Percentiles rank a stretch among this genome's conserved stretches.
Evolutionary conservation across 768 basidiomycete genomes (phyloP).

Genomic region (Mycena polygramma): DNA sequence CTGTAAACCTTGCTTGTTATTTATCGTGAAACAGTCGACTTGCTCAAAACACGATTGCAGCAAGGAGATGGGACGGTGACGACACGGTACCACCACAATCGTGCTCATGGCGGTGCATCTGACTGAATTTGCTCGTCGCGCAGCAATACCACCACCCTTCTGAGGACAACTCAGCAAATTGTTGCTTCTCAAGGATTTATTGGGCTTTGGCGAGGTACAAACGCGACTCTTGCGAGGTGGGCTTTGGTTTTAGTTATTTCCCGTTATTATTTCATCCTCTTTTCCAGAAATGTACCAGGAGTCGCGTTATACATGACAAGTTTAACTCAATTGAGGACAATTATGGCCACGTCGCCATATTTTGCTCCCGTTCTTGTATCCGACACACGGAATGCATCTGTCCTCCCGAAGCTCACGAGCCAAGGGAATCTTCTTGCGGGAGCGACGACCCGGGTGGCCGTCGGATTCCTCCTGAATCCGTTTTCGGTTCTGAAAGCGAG

Average conservation of each 20-base stretch:
- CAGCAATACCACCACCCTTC: slow-evolving; percentile 57
- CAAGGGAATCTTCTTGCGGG: slow-evolving; percentile 91
- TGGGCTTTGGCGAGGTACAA: slow-evolving; percentile 92
- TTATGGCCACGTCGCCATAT: slow-evolving; percentile 79
- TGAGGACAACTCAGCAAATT: slow-evolving; percentile 68
- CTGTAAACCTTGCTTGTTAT: background rate
- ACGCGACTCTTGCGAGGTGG: slow-evolving; percentile 81
- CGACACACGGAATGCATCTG: slow-evolving; percentile 55
- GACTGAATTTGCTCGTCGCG: slow-evolving; percentile 11
- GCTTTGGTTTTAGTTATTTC: slow-evolving; percentile 20
- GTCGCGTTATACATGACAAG: slow-evolving; percentile 93
- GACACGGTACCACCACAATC: slow-evolving; percentile 48
- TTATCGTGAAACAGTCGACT: slow-evolving; percentile 69
- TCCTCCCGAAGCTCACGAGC: slow-evolving; percentile 77
- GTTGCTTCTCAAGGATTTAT: slow-evolving; percentile 70
- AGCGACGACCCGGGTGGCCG: slow-evolving; percentile 81
- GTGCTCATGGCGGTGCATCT: background rate
- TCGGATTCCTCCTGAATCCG: slow-evolving; percentile 90
- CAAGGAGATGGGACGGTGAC: slow-evolving; percentile 71
- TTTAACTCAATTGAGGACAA: slow-evolving; percentile 83
- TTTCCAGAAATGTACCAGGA: slow-evolving; percentile 87
- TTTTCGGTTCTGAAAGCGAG: slow-evolving; percentile 93
- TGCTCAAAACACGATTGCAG: slow-evolving; percentile 93
- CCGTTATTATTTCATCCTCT: slow-evolving; percentile 18
- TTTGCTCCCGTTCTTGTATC: slow-evolving; percentile 61